Evolutionary conservation across 106 monocot genomes (phyloP).

Genomic region (Dendrobium huoshanense): DNA sequence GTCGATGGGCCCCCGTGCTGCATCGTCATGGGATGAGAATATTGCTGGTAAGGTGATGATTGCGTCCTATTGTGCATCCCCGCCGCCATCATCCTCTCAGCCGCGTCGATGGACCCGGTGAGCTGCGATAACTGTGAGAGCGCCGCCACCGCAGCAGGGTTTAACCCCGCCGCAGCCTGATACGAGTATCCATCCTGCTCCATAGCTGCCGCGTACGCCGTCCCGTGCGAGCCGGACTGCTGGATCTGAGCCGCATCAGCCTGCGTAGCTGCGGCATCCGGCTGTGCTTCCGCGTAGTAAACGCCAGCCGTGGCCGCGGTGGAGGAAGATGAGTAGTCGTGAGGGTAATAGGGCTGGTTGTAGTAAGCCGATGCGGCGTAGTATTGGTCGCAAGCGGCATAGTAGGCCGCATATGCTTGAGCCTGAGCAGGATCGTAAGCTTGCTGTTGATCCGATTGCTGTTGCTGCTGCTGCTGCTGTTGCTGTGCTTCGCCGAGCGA

Average conservation of each 20-base stretch:
- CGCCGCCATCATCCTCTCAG: constrained; percentile 13
- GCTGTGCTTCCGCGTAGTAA: neutral
- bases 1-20: neutral
- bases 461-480: constrained; percentile 10
- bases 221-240: neutral
- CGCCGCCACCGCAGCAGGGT: constrained; percentile 21
- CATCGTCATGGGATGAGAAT: constrained; percentile 3
- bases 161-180: constrained; percentile 11
- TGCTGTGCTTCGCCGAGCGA: constrained; percentile 7
- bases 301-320: neutral
- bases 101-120: constrained; percentile 16
- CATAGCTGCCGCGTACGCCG: neutral
- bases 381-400: neutral
- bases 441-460: constrained; percentile 1
- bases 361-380: constrained; percentile 5
- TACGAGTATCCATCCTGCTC: neutral
- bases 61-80: constrained; percentile 5
- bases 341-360: constrained; percentile 7
- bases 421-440: constrained; percentile 20
- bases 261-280: neutral
- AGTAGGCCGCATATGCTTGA: constrained; percentile 12
- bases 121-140: constrained; percentile 26
- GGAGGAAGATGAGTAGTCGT: constrained; percentile 7
- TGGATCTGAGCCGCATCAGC: neutral
- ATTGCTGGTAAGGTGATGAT: neutral